phyloP scores from a whole-genome alignment of 2,329 filamentous ascomycete species.

The Xylaria arbuscula region DNA sequence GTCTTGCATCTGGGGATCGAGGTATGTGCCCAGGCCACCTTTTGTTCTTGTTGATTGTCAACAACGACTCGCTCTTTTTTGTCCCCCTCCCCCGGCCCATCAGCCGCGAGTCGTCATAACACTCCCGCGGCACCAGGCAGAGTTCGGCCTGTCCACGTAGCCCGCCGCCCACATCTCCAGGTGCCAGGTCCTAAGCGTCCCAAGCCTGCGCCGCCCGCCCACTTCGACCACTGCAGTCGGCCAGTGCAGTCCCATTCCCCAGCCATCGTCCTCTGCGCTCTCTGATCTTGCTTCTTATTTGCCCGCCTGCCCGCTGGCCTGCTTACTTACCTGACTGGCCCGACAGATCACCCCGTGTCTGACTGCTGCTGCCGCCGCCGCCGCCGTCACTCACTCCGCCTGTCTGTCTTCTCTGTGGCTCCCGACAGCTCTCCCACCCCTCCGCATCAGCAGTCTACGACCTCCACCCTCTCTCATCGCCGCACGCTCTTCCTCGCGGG shows the following conservation, averaged over 20 bases:
- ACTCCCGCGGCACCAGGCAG: conserved; percentile 26
- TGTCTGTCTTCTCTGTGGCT: conserved; percentile 25
- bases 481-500: conserved; percentile 32
- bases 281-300: conserved; percentile 14
- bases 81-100: conserved; percentile 25
- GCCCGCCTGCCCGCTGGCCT: background rate
- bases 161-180: conserved; percentile 21
- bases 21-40: conserved; percentile 34
- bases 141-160: conserved; percentile 41
- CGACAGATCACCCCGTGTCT: conserved; percentile 40
- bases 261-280: conserved; percentile 17
- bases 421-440: conserved; percentile 33
- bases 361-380: conserved; percentile 38
- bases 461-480: conserved; percentile 38
- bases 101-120: conserved; percentile 31
- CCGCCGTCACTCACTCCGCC: conserved; percentile 33
- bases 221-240: conserved; percentile 26
- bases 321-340: conserved; percentile 32
- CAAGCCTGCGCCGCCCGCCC: conserved; percentile 19
- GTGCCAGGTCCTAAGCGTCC: conserved; percentile 5
- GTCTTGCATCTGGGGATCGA: conserved; percentile 19
- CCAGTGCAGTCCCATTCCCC: conserved; percentile 9
- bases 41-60: conserved; percentile 36
- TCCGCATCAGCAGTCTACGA: conserved; percentile 33
- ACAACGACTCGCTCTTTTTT: conserved; percentile 37